phyloP scores from a whole-genome alignment of 1,284 basidiomycete species.

The Cerioporus squamosus region DNA sequence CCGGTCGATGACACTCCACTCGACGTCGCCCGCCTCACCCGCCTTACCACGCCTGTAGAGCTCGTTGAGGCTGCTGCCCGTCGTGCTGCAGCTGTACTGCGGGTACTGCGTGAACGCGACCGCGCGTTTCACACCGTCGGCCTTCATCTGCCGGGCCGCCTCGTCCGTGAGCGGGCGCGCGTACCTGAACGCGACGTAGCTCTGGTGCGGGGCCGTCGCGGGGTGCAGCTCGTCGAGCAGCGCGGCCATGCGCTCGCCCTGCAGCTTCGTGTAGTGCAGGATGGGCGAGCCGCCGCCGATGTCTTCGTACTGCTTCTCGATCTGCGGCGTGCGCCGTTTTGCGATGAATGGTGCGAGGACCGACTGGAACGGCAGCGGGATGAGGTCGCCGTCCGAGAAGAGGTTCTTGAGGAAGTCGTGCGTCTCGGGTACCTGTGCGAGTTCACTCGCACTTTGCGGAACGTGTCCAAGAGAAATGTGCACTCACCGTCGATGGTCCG shows the following conservation, averaged over 20 bases:
- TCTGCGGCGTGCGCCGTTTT: constrained; percentile 88
- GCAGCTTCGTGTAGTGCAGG: constrained; percentile 85
- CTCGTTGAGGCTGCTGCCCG: constrained; percentile 96
- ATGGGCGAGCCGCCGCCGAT: constrained; percentile 99
- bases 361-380: constrained; percentile 93
- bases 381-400: constrained; percentile 95
- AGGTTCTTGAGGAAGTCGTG: constrained; percentile 92
- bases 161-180: constrained; percentile 89
- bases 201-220: constrained; percentile 92
- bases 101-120: constrained; percentile 99
- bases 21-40: constrained; percentile 65
- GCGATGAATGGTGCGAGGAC: constrained; percentile 91
- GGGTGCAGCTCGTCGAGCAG: constrained; percentile 95
- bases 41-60: constrained; percentile 71
- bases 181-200: constrained; percentile 95
- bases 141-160: constrained; percentile 84
- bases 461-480: neutral
- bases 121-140: constrained; percentile 91
- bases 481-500: constrained; percentile 87
- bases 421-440: constrained; percentile 77
- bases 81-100: constrained; percentile 98
- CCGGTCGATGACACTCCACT: constrained; percentile 98
- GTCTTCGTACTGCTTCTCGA: constrained; percentile 92
- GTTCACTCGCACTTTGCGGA: neutral
- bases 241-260: constrained; percentile 90